Percentiles rank a stretch among this genome's conserved stretches.
Evolutionary conservation across 768 basidiomycete genomes (phyloP).

Genomic region (Coprinopsis cinerea): DNA sequence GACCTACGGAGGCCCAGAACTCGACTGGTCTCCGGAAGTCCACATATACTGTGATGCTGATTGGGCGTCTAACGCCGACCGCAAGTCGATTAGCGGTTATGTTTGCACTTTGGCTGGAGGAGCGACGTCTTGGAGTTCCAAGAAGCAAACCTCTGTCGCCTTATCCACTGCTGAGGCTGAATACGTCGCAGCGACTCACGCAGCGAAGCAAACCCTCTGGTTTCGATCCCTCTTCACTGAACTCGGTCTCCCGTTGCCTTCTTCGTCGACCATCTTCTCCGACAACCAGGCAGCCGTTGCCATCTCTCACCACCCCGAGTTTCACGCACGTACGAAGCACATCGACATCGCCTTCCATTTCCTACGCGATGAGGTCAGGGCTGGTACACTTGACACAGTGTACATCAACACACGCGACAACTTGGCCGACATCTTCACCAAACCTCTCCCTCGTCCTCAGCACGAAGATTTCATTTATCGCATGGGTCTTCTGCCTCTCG

Average conservation of each 20-base stretch:
- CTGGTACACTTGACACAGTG: constrained; percentile 2
- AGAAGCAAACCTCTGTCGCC: constrained; percentile 19
- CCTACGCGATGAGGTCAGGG: constrained; percentile 7
- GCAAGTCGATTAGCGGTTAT: constrained; percentile 16
- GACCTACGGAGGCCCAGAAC: constrained; percentile 11
- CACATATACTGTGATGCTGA: constrained; percentile 1
- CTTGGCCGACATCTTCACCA: constrained; percentile 15
- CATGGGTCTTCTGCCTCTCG: not conserved
- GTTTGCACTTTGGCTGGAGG: constrained; percentile 27
- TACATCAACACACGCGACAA: constrained; percentile 11
- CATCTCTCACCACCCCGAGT: constrained; percentile 14
- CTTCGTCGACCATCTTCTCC: constrained; percentile 6
- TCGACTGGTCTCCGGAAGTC: not conserved
- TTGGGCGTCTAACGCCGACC: constrained; percentile 2
- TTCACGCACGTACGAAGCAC: constrained; percentile 14
- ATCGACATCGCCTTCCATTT: constrained; percentile 15
- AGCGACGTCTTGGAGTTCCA: constrained; percentile 33
- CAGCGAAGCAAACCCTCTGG: constrained; percentile 22
- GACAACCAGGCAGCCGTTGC: constrained; percentile 17
- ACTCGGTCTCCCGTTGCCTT: constrained; percentile 8
- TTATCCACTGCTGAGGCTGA: constrained; percentile 39
- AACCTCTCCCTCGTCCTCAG: constrained; percentile 8
- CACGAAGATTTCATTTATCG: not conserved
- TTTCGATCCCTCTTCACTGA: constrained; percentile 14
- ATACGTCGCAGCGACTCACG: constrained; percentile 25